Conservation (phyloP, 2,329 filamentous ascomycete genomes). For the Epichloe coenophiala region DNA sequence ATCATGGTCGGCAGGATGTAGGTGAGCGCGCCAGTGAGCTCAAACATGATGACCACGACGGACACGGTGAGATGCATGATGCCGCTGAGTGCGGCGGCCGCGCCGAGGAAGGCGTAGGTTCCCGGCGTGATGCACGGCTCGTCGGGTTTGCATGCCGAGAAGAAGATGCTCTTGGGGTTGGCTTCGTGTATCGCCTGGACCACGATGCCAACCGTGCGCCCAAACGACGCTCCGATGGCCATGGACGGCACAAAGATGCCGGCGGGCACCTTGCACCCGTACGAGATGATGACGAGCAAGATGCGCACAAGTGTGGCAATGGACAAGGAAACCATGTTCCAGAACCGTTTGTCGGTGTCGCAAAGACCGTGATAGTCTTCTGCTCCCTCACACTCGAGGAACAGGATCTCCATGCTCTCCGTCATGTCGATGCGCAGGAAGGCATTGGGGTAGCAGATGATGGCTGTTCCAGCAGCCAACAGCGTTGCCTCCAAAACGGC, state of each 20-base stretch:
- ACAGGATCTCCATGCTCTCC: constrained; percentile 97
- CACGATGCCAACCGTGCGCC: constrained; percentile 83
- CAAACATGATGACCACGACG: constrained; percentile 98
- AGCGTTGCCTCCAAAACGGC: constrained; percentile 77
- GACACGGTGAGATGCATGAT: constrained; percentile 98
- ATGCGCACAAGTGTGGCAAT: constrained; percentile 70
- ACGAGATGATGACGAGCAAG: constrained; percentile 84
- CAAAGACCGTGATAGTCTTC: constrained; percentile 87
- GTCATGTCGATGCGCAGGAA: constrained; percentile 98
- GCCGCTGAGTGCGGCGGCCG: constrained; percentile 78
- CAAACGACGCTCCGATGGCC: constrained; percentile 91
- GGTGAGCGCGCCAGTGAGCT: constrained; percentile 89
- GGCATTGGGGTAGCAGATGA: constrained; percentile 94
- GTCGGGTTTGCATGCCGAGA: constrained; percentile 77
- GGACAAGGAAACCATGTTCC: constrained; percentile 64
- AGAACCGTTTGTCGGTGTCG: constrained; percentile 58
- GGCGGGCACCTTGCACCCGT: constrained; percentile 93
- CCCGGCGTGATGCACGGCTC: constrained; percentile 93
- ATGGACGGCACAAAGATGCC: constrained; percentile 98
- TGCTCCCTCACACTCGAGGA: constrained; percentile 79
- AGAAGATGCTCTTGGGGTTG: constrained; percentile 72
- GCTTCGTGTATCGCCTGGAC: constrained; percentile 81
- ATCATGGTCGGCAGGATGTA: constrained; percentile 99
- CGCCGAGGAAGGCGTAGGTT: constrained; percentile 91
- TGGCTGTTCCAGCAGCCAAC: constrained; percentile 68